Conservation (phyloP, 2,329 filamentous ascomycete species). For the Aspergillus unguis region DNA sequence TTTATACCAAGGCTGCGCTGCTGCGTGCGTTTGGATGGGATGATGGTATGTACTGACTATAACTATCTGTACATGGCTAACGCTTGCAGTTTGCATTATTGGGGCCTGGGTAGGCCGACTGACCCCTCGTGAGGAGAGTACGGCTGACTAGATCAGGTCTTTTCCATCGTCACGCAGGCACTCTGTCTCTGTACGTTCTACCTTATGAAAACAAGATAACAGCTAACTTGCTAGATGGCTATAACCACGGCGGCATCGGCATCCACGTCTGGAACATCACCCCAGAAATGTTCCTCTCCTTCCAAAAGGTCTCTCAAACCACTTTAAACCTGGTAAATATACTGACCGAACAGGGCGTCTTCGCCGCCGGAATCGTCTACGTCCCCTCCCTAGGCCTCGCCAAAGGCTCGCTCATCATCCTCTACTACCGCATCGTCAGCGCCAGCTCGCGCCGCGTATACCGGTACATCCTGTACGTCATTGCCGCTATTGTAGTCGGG, state of each 20-base stretch:
- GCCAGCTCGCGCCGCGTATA: conserved; percentile 13
- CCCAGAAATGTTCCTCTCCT: conserved; percentile 12
- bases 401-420: conserved; percentile 24
- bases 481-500: conserved; percentile 17
- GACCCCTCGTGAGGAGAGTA: background rate
- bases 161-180: conserved; percentile 15
- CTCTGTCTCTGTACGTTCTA: conserved; percentile 15
- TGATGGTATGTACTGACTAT: conserved; percentile 14
- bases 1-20: conserved; percentile 11
- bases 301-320: conserved; percentile 18
- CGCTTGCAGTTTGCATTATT: conserved; percentile 20
- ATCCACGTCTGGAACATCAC: conserved; percentile 23
- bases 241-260: conserved; percentile 18
- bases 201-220: background rate
- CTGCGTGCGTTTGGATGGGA: conserved; percentile 17
- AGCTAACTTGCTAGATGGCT: conserved; percentile 14
- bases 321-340: no score
- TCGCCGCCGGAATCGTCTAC: conserved; percentile 21
- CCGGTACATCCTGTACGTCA: conserved; percentile 14
- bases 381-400: conserved; percentile 23
- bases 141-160: conserved; percentile 12
- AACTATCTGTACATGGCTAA: background rate
- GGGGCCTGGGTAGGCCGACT: conserved; percentile 19
- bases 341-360: conserved; percentile 11
- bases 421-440: conserved; percentile 23